A percentile compares a stretch with the other conserved stretches of the same genome.
Conservation (phyloP, 2,329 filamentous ascomycete species). For the Fusarium sp. region DNA sequence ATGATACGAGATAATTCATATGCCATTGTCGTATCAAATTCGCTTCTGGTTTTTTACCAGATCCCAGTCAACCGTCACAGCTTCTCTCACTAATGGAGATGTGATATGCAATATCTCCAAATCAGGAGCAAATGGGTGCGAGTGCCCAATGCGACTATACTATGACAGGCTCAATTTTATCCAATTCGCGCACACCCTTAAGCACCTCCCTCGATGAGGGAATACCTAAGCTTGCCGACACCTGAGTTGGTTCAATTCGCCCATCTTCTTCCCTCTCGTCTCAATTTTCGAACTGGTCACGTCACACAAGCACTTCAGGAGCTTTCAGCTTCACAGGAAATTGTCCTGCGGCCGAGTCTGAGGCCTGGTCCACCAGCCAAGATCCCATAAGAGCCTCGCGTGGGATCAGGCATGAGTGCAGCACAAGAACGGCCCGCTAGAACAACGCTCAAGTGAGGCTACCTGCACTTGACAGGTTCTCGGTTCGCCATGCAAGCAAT, state of each 20-base stretch:
- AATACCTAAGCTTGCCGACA: conserved; percentile 13
- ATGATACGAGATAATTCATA: neutral
- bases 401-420: conserved; percentile 45
- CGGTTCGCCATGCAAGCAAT: conserved; percentile 44
- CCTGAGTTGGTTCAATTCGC: conserved; percentile 3
- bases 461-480: conserved; percentile 40
- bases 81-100: conserved; percentile 13
- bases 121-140: conserved; percentile 6
- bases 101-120: conserved; percentile 1
- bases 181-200: conserved; percentile 22
- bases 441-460: conserved; percentile 37
- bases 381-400: conserved; percentile 28
- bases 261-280: conserved; percentile 24
- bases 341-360: conserved; percentile 14
- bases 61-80: neutral
- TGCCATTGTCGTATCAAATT: conserved; percentile 26
- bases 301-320: conserved; percentile 23
- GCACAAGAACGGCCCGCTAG: conserved; percentile 28
- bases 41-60: neutral
- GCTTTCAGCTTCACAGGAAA: conserved; percentile 30
- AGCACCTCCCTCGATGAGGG: conserved; percentile 28
- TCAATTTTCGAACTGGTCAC: conserved; percentile 15
- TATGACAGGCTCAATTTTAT: conserved; percentile 4
- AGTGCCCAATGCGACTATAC: conserved; percentile 28
- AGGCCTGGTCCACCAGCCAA: conserved; percentile 34